Base-by-base conservation (phyloP, 345 rosid species). In the Heritiera fomes region DNA sequence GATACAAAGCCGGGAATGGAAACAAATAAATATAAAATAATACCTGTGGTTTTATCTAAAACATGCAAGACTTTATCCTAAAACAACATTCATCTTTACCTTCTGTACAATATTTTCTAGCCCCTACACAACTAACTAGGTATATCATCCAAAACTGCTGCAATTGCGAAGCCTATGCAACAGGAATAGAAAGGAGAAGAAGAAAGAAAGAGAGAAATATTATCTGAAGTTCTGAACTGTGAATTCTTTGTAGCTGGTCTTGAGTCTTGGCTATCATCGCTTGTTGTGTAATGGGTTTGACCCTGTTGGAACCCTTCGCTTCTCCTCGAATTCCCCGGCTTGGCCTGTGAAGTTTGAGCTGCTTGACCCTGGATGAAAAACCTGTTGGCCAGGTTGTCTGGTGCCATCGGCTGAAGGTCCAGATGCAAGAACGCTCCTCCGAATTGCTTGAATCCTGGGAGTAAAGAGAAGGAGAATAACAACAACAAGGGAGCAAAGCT, bases 261-360 rank as follows among this genome's bases (percentile, higher is more conserved):
- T 78, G 38, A 64, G 30, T 68, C 45, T 43, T 78, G 38, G 59
- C 45, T 46, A 71, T 69, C 83, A 63, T 62, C 85, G 65, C 83
- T 49, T 86, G 82, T 89, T 89, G 78, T 89, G 92, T 74, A 89
- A 75, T 0, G 92, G 92, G 75, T 89, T 89, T 9, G 89, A 79
- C 34, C 92, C 90, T 0, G 89, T 82, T 1, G 90, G 92, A 58
- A 86, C 85, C 71, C 76, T 83, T 65, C 90, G 80, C 78, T 87
- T 87, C 84, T 89, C 77, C 55, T 75, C 68, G 43, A 59, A 75
- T 7, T 59, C 23, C n/a, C 53, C 0, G 40, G 65, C 52, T 58
- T 59, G 77, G 77, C 55, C 77, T 43, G 41, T 45, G 45, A 60
- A 60, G 3, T 66, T 13, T 43, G 77, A 13, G n/a, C 7, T 3